Evolutionary conservation across 352 stramenopile species (phyloP), one percentile per base, ranked within the genome.

Genomic region (Phytophthora capsici): DNA sequence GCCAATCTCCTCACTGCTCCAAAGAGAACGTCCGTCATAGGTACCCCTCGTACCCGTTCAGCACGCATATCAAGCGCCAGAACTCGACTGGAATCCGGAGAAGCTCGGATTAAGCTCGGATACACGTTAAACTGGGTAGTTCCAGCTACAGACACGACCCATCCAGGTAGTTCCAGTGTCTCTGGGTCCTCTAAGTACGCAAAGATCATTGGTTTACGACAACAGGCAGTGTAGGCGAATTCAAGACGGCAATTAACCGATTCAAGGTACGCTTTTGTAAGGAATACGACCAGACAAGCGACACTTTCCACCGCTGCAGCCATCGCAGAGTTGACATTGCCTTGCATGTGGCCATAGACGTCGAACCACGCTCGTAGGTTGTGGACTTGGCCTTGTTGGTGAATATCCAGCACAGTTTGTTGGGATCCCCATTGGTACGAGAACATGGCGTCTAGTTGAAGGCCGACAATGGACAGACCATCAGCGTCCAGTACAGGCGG

Each of bases 271-370:
- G 56, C 71, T 13, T 56, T 60, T 0, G 80, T 84, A 63, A 86
- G 62, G 51, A 86, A 88, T 3, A 86, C 75, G 9, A 88, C 71
- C 32, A 89, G 65, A 48, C 76, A 86, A 20, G 74, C 78, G 14
- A 86, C 80, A 19, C 72, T 85, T 40, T 88, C 75, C 9, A 89
- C 74, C 1, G 78, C 78, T 3, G 73, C 68, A 30, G 78, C 80
- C 80, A 89, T 89, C 6, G 80, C 76, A 12, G 78, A 73, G 62
- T 89, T 86, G 43, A 87, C 75, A 40, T 87, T 89, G 40, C 80
- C 80, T 41, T 89, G 77, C 75, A 89, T 89, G 73, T 88, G 67
- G 32, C 80, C 78, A 28, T 75, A 87, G 23, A 89, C 75, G 37
- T 86, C 76, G 36, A 86, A 78, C 80, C 80, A 89, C 19, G 77